Evolutionary conservation across 2,329 filamentous ascomycete genomes (phyloP), one percentile per base, ranked within the genome.

Genomic region (Fusarium decemcellulare): DNA sequence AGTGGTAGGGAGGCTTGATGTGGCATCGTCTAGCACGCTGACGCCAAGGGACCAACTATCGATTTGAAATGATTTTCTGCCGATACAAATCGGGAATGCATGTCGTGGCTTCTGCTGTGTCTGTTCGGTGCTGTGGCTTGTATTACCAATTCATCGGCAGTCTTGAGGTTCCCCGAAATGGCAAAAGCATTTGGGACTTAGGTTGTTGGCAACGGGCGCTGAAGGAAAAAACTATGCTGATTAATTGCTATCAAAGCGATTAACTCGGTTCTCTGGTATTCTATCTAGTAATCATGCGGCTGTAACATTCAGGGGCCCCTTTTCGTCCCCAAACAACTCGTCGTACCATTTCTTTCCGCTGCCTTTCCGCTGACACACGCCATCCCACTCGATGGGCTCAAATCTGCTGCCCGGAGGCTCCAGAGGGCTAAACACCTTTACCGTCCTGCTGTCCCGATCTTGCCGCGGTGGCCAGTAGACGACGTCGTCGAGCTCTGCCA

Each of bases 291-390:
- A 27, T 60, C 43, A 23, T 23, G 23, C 23, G 48, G 61, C 18
- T 32, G 11, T 44, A 69, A 29, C 30, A 9, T 68, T 57, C 46
- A 80, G 48, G 5, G 76, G 74, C 0, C 79, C 79, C 42, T 78
- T 72, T 4, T 59, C 65, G 36, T 81, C 79, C 3, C 72, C 76
- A 64, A 81, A 80, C 0, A 81, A 51, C 57, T 76, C 74, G 11
- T 79, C 74, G 32, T 79, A 68, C 79, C 79, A 81, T 23, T 55
- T 65, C 9, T 50, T 50, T 5, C 68, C 60, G 50, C 56, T 69
- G 23, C 62, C 59, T 6, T 72, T 72, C 51, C 73, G 76, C 54
- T 80, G 78, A 55, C 79, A 81, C 4, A 81, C 69, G 6, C 65
- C 77, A 29, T 80, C 75, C 79, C 79, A 81, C 2, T 51, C 57